Percentiles rank a stretch among this genome's conserved stretches.
These are phyloP conservation scores for Podospora tetraspora DNA, from an alignment of 495 filamentous ascomycete species.

Conservation along the genomic window DNA sequence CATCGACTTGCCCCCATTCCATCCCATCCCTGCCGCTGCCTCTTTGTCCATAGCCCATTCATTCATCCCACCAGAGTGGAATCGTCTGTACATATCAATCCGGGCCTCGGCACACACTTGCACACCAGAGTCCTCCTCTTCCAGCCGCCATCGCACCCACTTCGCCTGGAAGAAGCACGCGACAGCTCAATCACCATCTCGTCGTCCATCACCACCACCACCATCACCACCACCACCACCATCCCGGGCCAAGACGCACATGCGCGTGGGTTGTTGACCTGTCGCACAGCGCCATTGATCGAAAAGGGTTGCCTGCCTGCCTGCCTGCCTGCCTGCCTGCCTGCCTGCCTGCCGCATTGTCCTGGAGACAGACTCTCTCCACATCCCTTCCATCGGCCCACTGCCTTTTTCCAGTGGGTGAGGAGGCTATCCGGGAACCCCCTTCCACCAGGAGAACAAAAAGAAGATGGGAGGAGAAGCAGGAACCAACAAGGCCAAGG, in stretches of 20 bases:
- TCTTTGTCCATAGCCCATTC: not conserved
- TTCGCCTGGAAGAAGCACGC: not conserved
- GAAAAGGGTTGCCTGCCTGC: no score
- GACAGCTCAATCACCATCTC: no score
- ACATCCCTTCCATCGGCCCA: no score
- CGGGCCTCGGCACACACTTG: no score
- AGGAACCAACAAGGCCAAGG: not conserved
- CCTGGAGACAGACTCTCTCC: not conserved
- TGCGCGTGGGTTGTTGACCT: not conserved
- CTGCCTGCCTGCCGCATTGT: no score
- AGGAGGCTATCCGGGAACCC: not conserved
- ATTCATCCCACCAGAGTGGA: no score
- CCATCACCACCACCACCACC: not conserved
- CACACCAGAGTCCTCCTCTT: no score
- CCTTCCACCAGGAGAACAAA: not conserved
- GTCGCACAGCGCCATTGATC: not conserved
- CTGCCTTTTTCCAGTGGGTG: not conserved
- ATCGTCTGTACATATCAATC: no score
- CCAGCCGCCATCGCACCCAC: not conserved
- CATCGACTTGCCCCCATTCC: not conserved
- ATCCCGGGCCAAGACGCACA: not conserved
- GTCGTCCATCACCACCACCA: not conserved
- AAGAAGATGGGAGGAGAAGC: not conserved
- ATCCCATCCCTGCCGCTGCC: not conserved
- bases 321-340: no score